Evolutionary conservation across 1,284 basidiomycete species (phyloP).

Genomic region (Ceratobasidium sp.): DNA sequence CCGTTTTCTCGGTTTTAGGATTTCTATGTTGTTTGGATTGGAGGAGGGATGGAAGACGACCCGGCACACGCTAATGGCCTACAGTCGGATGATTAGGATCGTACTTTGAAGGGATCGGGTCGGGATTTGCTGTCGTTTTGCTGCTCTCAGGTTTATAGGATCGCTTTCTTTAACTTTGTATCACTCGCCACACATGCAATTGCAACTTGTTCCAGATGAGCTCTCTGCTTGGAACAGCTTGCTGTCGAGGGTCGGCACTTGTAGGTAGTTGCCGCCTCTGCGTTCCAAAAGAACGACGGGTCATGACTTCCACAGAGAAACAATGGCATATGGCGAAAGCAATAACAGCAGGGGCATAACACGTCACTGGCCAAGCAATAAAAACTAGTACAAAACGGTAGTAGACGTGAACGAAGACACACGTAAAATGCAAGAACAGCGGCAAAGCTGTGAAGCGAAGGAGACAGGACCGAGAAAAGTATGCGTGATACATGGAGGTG

Average conservation of each 20-base stretch:
- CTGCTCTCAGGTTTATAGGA: slow-evolving; percentile 8
- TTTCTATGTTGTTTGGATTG: slow-evolving; percentile 42
- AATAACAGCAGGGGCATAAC: background rate
- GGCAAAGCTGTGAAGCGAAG: background rate
- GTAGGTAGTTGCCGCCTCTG: background rate
- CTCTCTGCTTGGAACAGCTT: background rate
- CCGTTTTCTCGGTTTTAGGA: slow-evolving; percentile 36
- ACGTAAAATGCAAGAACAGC: slow-evolving; percentile 3
- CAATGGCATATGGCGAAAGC: background rate
- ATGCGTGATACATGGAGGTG: slow-evolving; percentile 4
- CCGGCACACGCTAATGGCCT: slow-evolving; percentile 27
- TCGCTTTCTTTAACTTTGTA: background rate
- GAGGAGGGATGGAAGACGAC: slow-evolving; percentile 40
- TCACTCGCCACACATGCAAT: background rate
- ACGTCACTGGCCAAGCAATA: slow-evolving; percentile 2
- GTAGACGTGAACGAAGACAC: slow-evolving; percentile 25
- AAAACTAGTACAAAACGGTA: slow-evolving; percentile 12
- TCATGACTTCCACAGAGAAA: slow-evolving; percentile 8
- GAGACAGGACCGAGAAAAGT: slow-evolving; percentile 6
- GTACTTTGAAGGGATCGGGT: background rate
- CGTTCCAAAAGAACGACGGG: background rate
- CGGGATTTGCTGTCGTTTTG: background rate
- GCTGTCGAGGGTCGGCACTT: background rate
- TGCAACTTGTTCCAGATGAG: background rate
- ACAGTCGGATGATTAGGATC: slow-evolving; percentile 21